These are phyloP conservation scores for Metschnikowia continentalis DNA, from an alignment of 805 yeast genomes.

Conservation along the genomic window DNA sequence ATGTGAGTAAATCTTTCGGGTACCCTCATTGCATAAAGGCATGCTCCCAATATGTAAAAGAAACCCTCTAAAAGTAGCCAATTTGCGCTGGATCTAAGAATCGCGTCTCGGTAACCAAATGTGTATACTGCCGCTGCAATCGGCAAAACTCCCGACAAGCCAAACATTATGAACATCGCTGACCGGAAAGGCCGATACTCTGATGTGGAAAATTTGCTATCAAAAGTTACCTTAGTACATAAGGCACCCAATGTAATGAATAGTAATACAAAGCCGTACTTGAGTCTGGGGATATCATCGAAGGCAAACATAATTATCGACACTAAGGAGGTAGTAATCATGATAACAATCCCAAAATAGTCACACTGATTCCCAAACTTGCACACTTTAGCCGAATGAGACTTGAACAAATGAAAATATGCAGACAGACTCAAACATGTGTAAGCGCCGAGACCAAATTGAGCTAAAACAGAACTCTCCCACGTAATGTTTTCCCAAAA, in stretches of 20 bases:
- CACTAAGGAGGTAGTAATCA: conserved; percentile 44
- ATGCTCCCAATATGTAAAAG: conserved; percentile 76
- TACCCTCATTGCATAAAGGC: conserved; percentile 67
- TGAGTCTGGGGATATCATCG: conserved; percentile 39
- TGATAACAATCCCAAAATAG: conserved; percentile 67
- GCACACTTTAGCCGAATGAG: conserved; percentile 56
- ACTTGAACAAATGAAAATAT: conserved; percentile 61
- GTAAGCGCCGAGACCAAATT: conserved; percentile 56
- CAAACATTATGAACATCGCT: conserved; percentile 72
- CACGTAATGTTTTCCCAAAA: conserved; percentile 13
- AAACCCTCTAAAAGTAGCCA: conserved; percentile 71
- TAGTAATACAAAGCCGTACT: conserved; percentile 38
- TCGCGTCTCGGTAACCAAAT: conserved; percentile 50
- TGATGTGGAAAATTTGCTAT: conserved; percentile 62
- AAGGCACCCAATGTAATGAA: conserved; percentile 53
- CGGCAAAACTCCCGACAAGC: conserved; percentile 73
- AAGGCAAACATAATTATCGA: conserved; percentile 38
- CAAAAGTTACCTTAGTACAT: conserved; percentile 62
- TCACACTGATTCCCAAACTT: conserved; percentile 65
- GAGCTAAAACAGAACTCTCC: conserved; percentile 49
- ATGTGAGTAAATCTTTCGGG: conserved; percentile 60
- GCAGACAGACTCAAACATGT: conserved; percentile 61
- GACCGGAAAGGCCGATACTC: conserved; percentile 77
- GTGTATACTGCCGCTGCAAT: conserved; percentile 47
- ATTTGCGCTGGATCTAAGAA: conserved; percentile 47